Base-by-base conservation (phyloP, 2,329 filamentous ascomycete species). In the Diaporthe eres region DNA sequence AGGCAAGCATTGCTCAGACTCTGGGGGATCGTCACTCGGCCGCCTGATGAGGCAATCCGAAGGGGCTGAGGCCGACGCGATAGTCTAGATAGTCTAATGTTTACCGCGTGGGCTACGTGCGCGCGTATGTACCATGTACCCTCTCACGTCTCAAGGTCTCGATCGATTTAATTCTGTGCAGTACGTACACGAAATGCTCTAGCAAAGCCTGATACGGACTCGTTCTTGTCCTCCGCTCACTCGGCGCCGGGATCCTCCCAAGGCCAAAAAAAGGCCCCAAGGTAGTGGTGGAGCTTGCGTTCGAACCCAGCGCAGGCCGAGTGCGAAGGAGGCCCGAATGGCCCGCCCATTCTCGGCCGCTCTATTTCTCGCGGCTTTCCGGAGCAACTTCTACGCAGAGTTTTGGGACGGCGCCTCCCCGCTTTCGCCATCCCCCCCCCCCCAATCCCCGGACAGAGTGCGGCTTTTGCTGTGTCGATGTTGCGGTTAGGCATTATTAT, bases 351-450 rank as follows among this genome's bases (percentile, higher is more conserved):
- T 70, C 65, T 70, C 65, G 65, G 65, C 65, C 65, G 65, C 65
- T 70, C 65, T 70, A 70, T 70, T 70, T 70, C 65, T 70, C 65
- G 65, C 65, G 34, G 65, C 49, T 55, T 70, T 70, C 47, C 65
- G 49, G 65, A 42, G 49, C 47, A 55, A 55, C 28, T 42, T 70
- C 34, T 55, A 70, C 49, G 65, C 65, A 70, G 49, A 42, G 65
- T 70, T 55, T 55, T 55, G 31, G 63, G 63, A 28, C 49, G 47
- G 17, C n/a, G 65, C 49, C 65, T 70, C 65, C 49, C 65, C 49
- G 65, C 65, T 42, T 70, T 55, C 65, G 65, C 65, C 49, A 55
- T 70, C 34, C 47, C 31, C 28, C 55, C n/a, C 17, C 55, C 17
- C 28, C 17, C 61, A 37, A 17, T 8, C 65, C 34, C 31, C 65